phyloP scores from a whole-genome alignment of 108 stramenopile genomes.

The Stephanodiscus triporus region DNA sequence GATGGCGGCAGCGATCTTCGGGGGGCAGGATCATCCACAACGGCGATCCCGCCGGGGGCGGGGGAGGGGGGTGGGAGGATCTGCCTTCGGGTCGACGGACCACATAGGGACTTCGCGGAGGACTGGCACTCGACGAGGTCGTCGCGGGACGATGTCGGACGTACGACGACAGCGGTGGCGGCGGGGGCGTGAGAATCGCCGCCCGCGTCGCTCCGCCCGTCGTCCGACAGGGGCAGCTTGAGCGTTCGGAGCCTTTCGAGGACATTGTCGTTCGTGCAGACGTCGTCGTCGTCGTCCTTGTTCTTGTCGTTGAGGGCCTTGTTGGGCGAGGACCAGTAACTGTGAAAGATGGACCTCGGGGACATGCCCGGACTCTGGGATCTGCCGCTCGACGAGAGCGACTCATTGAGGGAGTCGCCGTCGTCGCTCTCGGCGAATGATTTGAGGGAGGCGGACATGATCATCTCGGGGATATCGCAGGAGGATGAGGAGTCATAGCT shows the following conservation, averaged over 20 bases:
- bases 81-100: constrained; percentile 20
- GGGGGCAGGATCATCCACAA: background rate
- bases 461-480: constrained; percentile 6
- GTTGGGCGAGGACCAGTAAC: constrained; percentile 27
- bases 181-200: background rate
- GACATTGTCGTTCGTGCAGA: constrained; percentile 9
- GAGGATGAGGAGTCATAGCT: background rate
- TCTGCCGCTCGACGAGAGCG: background rate
- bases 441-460: background rate
- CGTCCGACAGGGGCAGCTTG: constrained; percentile 10
- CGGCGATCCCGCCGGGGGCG: background rate
- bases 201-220: background rate
- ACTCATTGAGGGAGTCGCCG: background rate
- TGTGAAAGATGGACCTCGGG: constrained; percentile 34
- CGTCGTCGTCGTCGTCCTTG: background rate
- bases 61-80: constrained; percentile 37
- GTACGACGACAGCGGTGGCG: background rate
- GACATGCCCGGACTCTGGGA: background rate
- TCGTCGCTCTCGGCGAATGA: background rate
- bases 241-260: constrained; percentile 14
- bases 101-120: background rate
- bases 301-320: background rate
- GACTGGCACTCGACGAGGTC: constrained; percentile 9
- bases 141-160: constrained; percentile 5
- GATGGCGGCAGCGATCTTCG: background rate